phyloP scores from a whole-genome alignment of 2,329 filamentous ascomycete genomes.

The Tolypocladium endophyticum region DNA sequence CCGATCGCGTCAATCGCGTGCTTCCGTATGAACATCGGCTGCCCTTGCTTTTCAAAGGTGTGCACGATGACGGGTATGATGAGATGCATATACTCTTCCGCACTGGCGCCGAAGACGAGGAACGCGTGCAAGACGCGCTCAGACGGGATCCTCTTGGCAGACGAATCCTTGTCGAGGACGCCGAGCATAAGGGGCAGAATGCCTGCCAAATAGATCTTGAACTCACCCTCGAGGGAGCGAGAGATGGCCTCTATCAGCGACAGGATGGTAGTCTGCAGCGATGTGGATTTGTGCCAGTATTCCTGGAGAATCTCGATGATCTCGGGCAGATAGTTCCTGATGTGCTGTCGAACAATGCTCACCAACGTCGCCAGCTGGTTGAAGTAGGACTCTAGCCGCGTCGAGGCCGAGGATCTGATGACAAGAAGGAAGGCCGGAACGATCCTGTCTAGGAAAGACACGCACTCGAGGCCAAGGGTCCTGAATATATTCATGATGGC shows the following conservation, averaged over 20 bases:
- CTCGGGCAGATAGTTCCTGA: slow-evolving; percentile 76
- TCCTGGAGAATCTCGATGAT: slow-evolving; percentile 82
- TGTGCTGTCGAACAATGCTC: slow-evolving; percentile 91
- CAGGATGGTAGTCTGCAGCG: slow-evolving; percentile 83
- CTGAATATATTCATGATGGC: slow-evolving; percentile 99
- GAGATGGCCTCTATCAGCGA: slow-evolving; percentile 90
- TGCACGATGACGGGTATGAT: slow-evolving; percentile 93
- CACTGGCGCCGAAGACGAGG: slow-evolving; percentile 87
- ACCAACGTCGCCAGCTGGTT: slow-evolving; percentile 91
- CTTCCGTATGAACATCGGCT: slow-evolving; percentile 70
- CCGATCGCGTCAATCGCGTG: slow-evolving; percentile 90
- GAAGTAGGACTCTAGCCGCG: slow-evolving; percentile 87
- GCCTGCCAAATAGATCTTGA: slow-evolving; percentile 88
- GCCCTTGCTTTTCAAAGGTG: slow-evolving; percentile 81
- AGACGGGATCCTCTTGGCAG: slow-evolving; percentile 66
- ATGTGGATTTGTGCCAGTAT: slow-evolving; percentile 75
- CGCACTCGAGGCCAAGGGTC: slow-evolving; percentile 89
- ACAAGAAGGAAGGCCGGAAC: slow-evolving; percentile 89
- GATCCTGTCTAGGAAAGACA: slow-evolving; percentile 87
- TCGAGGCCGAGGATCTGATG: slow-evolving; percentile 68
- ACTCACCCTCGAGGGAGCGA: slow-evolving; percentile 88
- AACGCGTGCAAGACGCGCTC: slow-evolving; percentile 92
- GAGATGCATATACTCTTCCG: slow-evolving; percentile 98
- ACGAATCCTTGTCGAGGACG: slow-evolving; percentile 77
- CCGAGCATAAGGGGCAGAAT: slow-evolving; percentile 90